Evolutionary conservation across 176 grass and related monocot genomes (phyloP), one percentile per base, ranked within the genome.

Genomic region (Secale cereale): DNA sequence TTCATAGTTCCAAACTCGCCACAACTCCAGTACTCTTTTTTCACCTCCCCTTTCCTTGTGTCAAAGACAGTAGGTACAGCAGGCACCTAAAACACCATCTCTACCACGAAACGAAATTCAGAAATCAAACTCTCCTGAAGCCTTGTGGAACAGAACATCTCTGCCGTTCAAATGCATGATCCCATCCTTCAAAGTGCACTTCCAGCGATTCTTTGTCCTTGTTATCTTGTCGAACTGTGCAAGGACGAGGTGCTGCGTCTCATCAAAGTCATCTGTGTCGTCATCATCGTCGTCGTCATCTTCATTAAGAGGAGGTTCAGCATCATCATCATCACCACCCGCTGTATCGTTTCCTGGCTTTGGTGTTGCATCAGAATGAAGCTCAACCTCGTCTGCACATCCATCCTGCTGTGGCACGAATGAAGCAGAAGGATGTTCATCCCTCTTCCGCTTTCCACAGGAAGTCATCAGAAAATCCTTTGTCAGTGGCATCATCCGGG

Each of bases 331-430:
- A n/a, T n/a, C n/a, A n/a, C n/a, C n/a, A n/a, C n/a, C n/a, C n/a
- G n/a, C n/a, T n/a, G n/a, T n/a, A n/a, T 40, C 85, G 43, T 81
- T 92, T 83, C 64, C 76, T 63, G 63, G 90, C 32, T 59, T 86
- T 74, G 92, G 93, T 76, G 93, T 92, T 65, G 25, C 35, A 36
- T 36, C 35, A 36, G 7, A 36, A 36, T 36, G 35, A 40, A 10
- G 10, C 39, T 8, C 85, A 81, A 88, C 87, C 59, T 92, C 73
- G 75, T 98, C 97, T 20, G 78, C 75, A 85, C 81, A 92, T 76
- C 97, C 97, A 92, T 98, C 97, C 89, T 98, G 97, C 67, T 98
- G 97, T 67, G 97, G 97, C 87, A 98, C 56, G 67, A 92, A 95
- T 88, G 76, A 88, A 78, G 86, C 84, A 84, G 89, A 70, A 88